Conservation (phyloP, 306 rosid genomes). For the Castanopsis chinensis region DNA sequence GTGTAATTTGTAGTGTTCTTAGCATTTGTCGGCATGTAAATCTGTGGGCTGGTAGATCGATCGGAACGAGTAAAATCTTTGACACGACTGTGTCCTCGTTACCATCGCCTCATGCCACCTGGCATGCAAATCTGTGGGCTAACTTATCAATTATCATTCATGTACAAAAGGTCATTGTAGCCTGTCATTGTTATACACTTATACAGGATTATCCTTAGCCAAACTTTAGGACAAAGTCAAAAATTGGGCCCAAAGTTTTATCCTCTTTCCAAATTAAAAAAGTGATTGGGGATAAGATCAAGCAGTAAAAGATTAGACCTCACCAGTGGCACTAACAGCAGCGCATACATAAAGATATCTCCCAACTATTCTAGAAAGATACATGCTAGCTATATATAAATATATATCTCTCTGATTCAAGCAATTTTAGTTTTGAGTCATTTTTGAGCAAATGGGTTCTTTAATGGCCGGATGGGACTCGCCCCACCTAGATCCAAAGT, state of each 20-base stretch:
- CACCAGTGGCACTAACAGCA: not conserved
- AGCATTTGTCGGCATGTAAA: no score
- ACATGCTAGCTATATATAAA: not conserved
- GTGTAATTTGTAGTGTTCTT: no score
- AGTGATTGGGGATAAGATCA: constrained; percentile 32
- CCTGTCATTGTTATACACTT: not conserved
- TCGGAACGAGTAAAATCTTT: not conserved
- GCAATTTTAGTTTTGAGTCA: not conserved
- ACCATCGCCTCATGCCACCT: not conserved
- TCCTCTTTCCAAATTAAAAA: not conserved
- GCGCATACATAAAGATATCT: not conserved
- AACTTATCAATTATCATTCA: not conserved
- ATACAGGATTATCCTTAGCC: not conserved
- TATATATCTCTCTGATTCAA: not conserved
- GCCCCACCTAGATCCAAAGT: constrained; percentile 29
- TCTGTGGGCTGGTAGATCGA: not conserved
- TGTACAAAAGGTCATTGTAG: not conserved
- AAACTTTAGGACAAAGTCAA: not conserved
- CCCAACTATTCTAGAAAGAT: not conserved
- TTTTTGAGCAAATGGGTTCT: constrained; percentile 63
- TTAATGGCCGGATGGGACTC: constrained; percentile 84
- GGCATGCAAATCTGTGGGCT: constrained; percentile 20
- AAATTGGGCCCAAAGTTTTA: not conserved
- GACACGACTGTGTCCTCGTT: not conserved
- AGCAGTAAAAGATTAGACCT: constrained; percentile 2